phyloP scores from a whole-genome alignment of 768 basidiomycete species.

The Termitomyces sp. region DNA sequence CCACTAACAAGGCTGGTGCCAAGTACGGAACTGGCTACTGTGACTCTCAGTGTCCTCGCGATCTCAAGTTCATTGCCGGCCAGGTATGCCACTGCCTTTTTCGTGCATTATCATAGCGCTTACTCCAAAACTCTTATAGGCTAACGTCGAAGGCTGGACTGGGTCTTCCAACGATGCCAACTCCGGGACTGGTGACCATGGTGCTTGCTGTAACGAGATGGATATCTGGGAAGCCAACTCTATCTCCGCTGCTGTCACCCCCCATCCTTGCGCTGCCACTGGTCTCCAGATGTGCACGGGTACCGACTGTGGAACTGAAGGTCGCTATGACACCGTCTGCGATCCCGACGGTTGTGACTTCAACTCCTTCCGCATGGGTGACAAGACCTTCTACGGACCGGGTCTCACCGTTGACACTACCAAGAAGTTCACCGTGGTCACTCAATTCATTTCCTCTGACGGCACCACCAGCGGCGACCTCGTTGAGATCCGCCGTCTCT shows the following conservation, averaged over 20 bases:
- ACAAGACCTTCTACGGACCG: slow-evolving; percentile 41
- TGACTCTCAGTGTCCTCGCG: slow-evolving; percentile 6
- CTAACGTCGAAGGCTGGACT: slow-evolving; percentile 44
- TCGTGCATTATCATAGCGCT: neutral
- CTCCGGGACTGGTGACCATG: slow-evolving; percentile 41
- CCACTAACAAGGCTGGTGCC: slow-evolving; percentile 4
- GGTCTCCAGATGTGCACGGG: slow-evolving; percentile 42
- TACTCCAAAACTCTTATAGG: slow-evolving; percentile 25
- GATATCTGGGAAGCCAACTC: slow-evolving; percentile 60
- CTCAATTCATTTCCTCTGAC: slow-evolving; percentile 51
- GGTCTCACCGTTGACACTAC: slow-evolving; percentile 48
- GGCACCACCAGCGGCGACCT: slow-evolving; percentile 44
- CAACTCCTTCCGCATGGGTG: slow-evolving; percentile 58
- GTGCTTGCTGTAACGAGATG: slow-evolving; percentile 55
- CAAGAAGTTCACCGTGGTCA: slow-evolving; percentile 52
- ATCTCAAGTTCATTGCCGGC: slow-evolving; percentile 8
- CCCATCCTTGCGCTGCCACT: slow-evolving; percentile 42
- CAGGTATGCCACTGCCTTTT: slow-evolving; percentile 1
- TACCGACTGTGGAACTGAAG: slow-evolving; percentile 31
- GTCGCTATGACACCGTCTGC: slow-evolving; percentile 32
- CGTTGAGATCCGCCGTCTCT: slow-evolving; percentile 36
- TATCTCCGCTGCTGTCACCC: slow-evolving; percentile 48
- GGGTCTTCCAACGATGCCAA: slow-evolving; percentile 36
- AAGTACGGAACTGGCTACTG: slow-evolving; percentile 6
- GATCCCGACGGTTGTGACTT: slow-evolving; percentile 43